Evolutionary conservation across 108 stramenopile genomes (phyloP), one percentile per base, ranked within the genome.

Genomic region (Fistulifera pelliculosa): DNA sequence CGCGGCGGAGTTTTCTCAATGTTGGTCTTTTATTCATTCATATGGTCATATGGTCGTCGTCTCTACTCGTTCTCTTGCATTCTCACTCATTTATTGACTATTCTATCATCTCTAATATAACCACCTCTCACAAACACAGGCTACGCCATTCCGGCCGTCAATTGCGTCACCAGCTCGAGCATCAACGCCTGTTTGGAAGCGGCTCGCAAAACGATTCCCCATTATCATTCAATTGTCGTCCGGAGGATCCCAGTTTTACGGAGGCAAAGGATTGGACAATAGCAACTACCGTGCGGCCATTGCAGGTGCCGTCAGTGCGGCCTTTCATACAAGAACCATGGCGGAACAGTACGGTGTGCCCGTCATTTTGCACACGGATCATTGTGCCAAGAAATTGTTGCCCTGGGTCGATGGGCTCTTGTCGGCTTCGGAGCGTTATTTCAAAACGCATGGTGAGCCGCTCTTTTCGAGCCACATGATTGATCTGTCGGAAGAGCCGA

Each of bases 401-500:
- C 95, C 93, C 7, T 96, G 95, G 95, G 90, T 96, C 62, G 95
- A 96, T 71, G 95, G 94, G 25, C 83, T 96, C 47, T 70, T 94
- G 43, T 65, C 75, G 40, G 95, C 93, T 38, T 74, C 75, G 58
- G 91, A 94, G 74, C 89, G 92, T 51, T 84, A 93, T 85, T 94
- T 79, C 65, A 69, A 66, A 49, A 52, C 64, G 45, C 75, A 84
- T 48, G 96, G 96, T 41, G 74, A 77, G 49, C 96, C 96, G 21
- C 82, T 97, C 47, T 97, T 93, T 81, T 89, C 87, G 16, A 85
- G 83, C 16, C 96, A 97, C 87, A 97, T 97, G 96, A 81, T 97
- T 60, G 96, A 97, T 62, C 80, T 97, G 55, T 92, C 89, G 49
- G 96, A 97, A 76, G 96, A 97, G 60, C 79, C 93, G 31, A 78